These are phyloP conservation scores for Yamadazyma trypodendri DNA, from an alignment of 1,139 yeast species.

Conservation along the genomic window DNA sequence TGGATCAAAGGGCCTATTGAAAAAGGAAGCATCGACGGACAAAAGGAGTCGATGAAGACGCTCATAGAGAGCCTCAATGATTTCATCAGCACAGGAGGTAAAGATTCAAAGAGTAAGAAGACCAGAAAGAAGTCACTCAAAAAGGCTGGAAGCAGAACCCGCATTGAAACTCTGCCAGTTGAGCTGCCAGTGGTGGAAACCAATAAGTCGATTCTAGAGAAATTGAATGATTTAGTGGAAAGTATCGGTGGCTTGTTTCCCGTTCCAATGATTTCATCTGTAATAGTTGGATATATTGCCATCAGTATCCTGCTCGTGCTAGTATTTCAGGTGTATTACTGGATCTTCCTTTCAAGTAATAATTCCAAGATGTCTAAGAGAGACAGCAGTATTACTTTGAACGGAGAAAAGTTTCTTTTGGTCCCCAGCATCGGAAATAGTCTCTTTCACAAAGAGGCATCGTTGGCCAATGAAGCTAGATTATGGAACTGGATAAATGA, in stretches of 20 bases:
- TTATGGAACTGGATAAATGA: constrained; percentile 83
- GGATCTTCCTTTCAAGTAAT: constrained; percentile 4
- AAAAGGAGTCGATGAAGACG: constrained; percentile 63
- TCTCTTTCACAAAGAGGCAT: constrained; percentile 30
- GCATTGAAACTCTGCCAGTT: constrained; percentile 14
- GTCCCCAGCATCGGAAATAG: constrained; percentile 47
- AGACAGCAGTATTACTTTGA: constrained; percentile 24
- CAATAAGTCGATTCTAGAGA: constrained; percentile 8
- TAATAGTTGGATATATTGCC: constrained; percentile 24
- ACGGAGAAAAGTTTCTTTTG: constrained; percentile 43
- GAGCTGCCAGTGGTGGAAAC: constrained; percentile 8
- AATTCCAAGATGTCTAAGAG: not conserved
- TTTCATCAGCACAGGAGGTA: constrained; percentile 29
- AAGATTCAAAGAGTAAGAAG: constrained; percentile 7
- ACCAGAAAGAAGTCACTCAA: constrained; percentile 11
- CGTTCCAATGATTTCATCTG: constrained; percentile 26
- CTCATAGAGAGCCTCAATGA: constrained; percentile 59
- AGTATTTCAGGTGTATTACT: constrained; percentile 6
- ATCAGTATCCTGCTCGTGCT: constrained; percentile 18
- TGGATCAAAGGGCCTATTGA: constrained; percentile 93
- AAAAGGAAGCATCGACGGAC: constrained; percentile 90
- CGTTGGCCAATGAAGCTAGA: constrained; percentile 55
- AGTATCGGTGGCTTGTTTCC: constrained; percentile 32
- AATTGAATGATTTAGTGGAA: constrained; percentile 24
- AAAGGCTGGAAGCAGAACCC: constrained; percentile 18